Percentiles rank a stretch among this genome's conserved stretches.
Conservation (phyloP, 176 grass and related monocot genomes). For the Stipa capillata region DNA sequence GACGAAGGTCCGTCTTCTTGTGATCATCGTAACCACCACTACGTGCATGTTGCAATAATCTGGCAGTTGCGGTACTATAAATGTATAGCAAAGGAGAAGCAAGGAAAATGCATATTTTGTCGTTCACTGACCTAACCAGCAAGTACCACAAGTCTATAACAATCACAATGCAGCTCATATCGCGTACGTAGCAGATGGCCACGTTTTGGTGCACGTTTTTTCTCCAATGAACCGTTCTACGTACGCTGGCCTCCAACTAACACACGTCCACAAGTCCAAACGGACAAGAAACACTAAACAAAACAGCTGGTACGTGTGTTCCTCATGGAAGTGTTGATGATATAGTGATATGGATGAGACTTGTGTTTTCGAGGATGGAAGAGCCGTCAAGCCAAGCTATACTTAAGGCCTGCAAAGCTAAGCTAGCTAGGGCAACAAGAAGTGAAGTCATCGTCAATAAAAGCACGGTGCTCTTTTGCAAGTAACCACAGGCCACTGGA, state of each 20-base stretch:
- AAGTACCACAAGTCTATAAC: not conserved
- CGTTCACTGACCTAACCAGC: not conserved
- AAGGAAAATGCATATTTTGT: not conserved
- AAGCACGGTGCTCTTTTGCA: slow-evolving; percentile 34
- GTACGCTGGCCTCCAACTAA: not conserved
- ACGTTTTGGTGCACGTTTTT: not conserved
- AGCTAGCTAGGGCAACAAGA: not conserved
- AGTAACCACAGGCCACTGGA: slow-evolving; percentile 40
- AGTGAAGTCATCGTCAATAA: slow-evolving; percentile 15
- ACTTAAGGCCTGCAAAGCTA: not conserved
- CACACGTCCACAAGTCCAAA: not conserved
- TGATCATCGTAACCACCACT: not conserved
- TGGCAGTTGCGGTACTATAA: too few species aligned
- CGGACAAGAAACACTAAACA: slow-evolving; percentile 13
- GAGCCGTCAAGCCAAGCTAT: slow-evolving; percentile 33
- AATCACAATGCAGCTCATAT: not conserved
- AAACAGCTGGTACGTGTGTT: not conserved
- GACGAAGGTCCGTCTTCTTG: not conserved
- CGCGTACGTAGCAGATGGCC: not conserved
- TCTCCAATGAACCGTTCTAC: not conserved
- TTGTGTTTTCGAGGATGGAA: not conserved
- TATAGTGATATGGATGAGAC: not conserved
- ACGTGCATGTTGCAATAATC: not conserved
- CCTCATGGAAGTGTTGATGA: not conserved
- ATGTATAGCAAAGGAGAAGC: too few species aligned